A percentile compares a stretch with the other conserved stretches of the same genome.
Evolutionary conservation across 164 flowering plant genomes (phyloP).

Genomic region (Berberis vulgaris): DNA sequence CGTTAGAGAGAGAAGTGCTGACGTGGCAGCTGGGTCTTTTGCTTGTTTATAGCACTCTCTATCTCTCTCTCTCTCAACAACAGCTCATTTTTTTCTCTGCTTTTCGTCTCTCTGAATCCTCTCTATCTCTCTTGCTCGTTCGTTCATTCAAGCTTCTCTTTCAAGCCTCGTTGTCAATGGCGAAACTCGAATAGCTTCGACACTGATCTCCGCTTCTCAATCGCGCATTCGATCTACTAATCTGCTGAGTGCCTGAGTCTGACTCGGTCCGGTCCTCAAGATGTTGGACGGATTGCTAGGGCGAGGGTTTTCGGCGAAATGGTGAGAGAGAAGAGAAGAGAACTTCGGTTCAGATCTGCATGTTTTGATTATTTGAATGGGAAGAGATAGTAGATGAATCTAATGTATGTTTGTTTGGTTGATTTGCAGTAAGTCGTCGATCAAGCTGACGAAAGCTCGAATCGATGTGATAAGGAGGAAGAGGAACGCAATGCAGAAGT

Average conservation of each 20-base stretch:
- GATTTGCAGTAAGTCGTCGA: slow-evolving; percentile 59
- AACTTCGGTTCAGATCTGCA: not conserved
- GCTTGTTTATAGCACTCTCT: not conserved
- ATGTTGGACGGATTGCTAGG: slow-evolving; percentile 85
- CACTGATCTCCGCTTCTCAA: too few relatives aligned
- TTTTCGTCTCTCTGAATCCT: too few relatives aligned
- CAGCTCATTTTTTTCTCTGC: too few relatives aligned
- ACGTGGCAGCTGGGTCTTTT: not conserved
- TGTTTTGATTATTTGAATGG: too few relatives aligned
- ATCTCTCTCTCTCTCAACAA: not conserved
- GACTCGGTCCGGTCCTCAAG: not conserved
- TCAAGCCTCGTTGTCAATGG: too few relatives aligned
- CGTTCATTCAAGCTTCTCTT: too few relatives aligned
- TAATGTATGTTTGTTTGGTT: not conserved
- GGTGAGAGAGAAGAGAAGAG: slow-evolving; percentile 26
- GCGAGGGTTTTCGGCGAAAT: slow-evolving; percentile 62
- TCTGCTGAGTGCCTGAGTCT: too few relatives aligned
- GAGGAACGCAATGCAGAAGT: slow-evolving; percentile 66
- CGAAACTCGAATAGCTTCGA: too few relatives aligned
- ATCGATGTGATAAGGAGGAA: slow-evolving; percentile 65
- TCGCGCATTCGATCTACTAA: too few relatives aligned
- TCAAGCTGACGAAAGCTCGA: slow-evolving; percentile 50
- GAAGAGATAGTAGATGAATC: too few relatives aligned
- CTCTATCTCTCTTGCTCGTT: too few relatives aligned
- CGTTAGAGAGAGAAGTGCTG: not conserved